phyloP scores from a whole-genome alignment of 202 grass and related monocot species.

The Setaria italica region DNA sequence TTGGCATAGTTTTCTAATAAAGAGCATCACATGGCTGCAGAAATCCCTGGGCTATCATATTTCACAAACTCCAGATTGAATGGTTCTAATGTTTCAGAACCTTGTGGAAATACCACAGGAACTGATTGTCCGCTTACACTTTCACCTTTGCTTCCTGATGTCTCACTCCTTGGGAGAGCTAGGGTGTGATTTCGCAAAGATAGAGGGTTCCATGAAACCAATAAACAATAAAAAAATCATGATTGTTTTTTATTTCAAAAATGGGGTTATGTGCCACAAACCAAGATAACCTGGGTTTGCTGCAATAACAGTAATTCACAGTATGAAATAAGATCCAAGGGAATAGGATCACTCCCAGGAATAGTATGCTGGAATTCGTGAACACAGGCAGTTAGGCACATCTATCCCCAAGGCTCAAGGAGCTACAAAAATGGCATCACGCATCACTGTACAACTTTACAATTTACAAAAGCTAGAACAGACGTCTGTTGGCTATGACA shows the following conservation, averaged over 20 bases:
- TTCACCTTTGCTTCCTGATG: no score
- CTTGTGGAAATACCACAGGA: no score
- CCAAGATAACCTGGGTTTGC: not conserved
- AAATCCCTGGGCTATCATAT: not conserved
- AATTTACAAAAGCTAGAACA: not conserved
- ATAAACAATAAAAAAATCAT: not conserved
- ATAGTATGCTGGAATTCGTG: not conserved
- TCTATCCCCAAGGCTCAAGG: not conserved
- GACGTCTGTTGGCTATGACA: not conserved
- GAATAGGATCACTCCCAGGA: not conserved
- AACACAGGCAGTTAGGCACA: no score
- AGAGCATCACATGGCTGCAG: not conserved
- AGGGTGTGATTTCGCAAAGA: not conserved
- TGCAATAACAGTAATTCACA: no score
- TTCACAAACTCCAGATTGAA: not conserved
- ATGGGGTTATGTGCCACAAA: not conserved
- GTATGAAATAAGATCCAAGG: not conserved
- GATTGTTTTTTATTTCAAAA: not conserved
- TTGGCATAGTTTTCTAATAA: not conserved
- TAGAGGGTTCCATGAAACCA: not conserved
- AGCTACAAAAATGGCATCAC: not conserved
- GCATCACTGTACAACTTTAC: not conserved
- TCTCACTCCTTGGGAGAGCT: not conserved
- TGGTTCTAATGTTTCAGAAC: not conserved
- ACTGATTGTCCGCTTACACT: no score